These are phyloP conservation scores for Ophiostoma montium DNA, from an alignment of 2,329 filamentous ascomycete genomes.

Conservation along the genomic window DNA sequence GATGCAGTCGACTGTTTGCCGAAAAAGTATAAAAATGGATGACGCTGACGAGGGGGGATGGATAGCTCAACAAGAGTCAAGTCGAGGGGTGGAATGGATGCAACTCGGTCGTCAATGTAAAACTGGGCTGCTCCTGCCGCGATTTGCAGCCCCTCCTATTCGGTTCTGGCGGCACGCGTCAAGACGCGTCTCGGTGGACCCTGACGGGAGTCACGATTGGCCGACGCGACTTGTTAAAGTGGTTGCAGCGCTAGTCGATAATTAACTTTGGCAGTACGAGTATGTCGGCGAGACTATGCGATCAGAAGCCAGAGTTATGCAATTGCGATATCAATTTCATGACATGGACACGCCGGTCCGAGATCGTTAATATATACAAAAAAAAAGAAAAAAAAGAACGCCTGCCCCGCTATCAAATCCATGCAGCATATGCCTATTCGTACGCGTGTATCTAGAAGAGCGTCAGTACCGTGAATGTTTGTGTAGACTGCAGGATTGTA, in stretches of 20 bases:
- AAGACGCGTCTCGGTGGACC: constrained; percentile 12
- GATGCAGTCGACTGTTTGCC: background rate
- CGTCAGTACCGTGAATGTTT: too few species aligned
- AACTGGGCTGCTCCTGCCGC: background rate
- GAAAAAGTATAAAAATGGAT: background rate
- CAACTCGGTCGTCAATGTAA: constrained; percentile 3
- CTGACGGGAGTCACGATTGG: constrained; percentile 4
- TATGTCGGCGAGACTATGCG: background rate
- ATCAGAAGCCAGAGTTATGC: background rate
- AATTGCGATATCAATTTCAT: background rate
- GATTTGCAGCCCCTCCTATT: constrained; percentile 5
- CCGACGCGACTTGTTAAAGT: constrained; percentile 13
- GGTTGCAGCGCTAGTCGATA: constrained; percentile 14
- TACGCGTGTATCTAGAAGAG: constrained; percentile 4
- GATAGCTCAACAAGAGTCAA: background rate
- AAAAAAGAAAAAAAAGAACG: background rate
- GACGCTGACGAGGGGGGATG: background rate
- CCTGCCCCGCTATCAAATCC: background rate
- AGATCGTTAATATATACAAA: too few species aligned
- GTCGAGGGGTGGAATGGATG: constrained; percentile 1
- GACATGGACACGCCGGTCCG: background rate
- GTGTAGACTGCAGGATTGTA: too few species aligned
- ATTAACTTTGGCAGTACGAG: too few species aligned
- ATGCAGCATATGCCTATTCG: background rate
- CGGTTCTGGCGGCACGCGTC: constrained; percentile 11